A percentile compares a stretch with the other conserved stretches of the same genome.
phyloP scores from a whole-genome alignment of 768 basidiomycete species.

The Suillus placidus region DNA sequence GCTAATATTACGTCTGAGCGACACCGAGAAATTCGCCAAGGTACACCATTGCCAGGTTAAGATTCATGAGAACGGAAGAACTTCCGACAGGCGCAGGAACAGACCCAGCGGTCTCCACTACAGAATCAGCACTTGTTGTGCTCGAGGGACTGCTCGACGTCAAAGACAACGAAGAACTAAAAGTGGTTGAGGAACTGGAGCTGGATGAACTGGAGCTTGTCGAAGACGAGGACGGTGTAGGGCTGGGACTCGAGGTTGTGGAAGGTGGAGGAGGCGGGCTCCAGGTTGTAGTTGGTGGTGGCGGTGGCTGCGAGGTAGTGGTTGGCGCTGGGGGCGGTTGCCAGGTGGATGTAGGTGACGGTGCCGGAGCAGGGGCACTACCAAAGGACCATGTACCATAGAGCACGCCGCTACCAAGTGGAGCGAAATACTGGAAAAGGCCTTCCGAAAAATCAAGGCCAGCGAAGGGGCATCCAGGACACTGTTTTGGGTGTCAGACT shows the following conservation, averaged over 20 bases:
- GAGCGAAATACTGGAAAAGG: constrained; percentile 65
- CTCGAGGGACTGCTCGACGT: constrained; percentile 21
- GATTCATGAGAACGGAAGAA: constrained; percentile 17
- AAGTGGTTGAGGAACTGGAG: constrained; percentile 5
- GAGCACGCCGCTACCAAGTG: constrained; percentile 53
- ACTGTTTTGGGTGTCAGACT: constrained; percentile 40
- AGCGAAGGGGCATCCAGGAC: constrained; percentile 63
- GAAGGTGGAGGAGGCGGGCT: constrained; percentile 15
- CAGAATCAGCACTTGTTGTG: constrained; percentile 19
- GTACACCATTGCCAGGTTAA: constrained; percentile 23
- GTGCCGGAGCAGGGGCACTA: constrained; percentile 16
- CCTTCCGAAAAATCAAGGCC: constrained; percentile 72
- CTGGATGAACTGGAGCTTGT: constrained; percentile 10
- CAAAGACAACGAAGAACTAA: constrained; percentile 5
- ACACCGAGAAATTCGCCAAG: constrained; percentile 23
- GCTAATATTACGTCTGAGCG: constrained; percentile 13
- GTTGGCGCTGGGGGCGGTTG: constrained; percentile 30
- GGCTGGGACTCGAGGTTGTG: constrained; percentile 15
- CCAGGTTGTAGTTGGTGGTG: constrained; percentile 12
- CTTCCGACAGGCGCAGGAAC: constrained; percentile 7
- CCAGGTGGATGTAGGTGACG: constrained; percentile 19
- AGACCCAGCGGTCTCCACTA: constrained; percentile 17
- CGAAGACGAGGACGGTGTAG: constrained; percentile 16
- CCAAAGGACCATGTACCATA: constrained; percentile 58
- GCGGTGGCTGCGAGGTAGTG: constrained; percentile 14